phyloP scores from a whole-genome alignment of 1,284 basidiomycete genomes.

The Trichosporon inkin region DNA sequence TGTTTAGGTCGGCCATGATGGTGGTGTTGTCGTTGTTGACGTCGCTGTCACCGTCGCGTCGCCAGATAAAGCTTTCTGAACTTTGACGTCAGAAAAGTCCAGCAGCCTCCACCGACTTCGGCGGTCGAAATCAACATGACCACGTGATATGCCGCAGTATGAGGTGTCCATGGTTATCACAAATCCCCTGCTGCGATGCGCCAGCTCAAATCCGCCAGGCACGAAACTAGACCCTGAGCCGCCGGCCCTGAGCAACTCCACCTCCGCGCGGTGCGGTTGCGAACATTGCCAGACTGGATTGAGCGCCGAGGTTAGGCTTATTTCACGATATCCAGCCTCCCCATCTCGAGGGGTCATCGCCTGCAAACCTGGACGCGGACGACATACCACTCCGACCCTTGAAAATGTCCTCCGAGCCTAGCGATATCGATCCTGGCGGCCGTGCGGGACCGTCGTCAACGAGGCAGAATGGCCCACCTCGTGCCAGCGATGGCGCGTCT shows the following conservation, averaged over 20 bases:
- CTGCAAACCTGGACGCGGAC: conserved; percentile 1
- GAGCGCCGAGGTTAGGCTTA: not conserved
- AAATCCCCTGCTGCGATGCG: no score
- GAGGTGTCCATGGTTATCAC: not conserved
- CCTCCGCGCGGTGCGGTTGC: not conserved
- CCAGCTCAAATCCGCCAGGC: no score
- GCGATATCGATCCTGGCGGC: not conserved
- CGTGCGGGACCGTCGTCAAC: not conserved
- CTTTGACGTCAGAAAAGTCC: not conserved
- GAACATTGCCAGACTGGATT: conserved; percentile 3
- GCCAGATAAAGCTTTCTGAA: conserved; percentile 1
- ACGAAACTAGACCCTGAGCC: no score
- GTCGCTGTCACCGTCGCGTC: not conserved
- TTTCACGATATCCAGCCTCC: not conserved
- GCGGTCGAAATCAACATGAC: not conserved
- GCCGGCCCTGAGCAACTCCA: no score
- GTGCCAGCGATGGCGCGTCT: not conserved
- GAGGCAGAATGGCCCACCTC: not conserved
- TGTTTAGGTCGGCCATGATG: conserved; percentile 26
- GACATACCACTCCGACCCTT: conserved; percentile 1
- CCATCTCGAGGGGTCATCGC: not conserved
- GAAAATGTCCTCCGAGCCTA: not conserved
- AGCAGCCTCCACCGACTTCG: not conserved
- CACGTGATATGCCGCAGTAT: not conserved
- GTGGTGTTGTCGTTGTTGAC: conserved; percentile 1